Evolutionary conservation across 2,329 filamentous ascomycete genomes (phyloP).

Genomic region (Stagonosporopsis chrysanthemi): DNA sequence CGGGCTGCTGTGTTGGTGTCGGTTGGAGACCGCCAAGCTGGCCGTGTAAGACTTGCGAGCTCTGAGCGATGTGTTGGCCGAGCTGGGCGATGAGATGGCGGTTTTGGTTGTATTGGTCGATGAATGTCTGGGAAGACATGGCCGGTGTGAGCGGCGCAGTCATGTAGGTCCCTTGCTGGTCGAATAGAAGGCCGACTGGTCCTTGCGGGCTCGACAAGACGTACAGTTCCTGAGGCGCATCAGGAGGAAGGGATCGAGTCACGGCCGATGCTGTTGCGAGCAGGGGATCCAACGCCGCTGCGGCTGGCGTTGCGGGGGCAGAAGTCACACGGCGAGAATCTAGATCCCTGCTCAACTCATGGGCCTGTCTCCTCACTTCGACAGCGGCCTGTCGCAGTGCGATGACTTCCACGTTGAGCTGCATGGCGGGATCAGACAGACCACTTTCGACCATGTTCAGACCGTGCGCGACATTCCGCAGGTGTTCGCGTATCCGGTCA

Average conservation of each 20-base stretch:
- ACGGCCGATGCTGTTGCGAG: slow-evolving; percentile 11
- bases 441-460: slow-evolving; percentile 40
- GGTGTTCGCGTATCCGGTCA: slow-evolving; percentile 36
- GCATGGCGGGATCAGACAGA: slow-evolving; percentile 37
- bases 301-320: slow-evolving; percentile 1
- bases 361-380: slow-evolving; percentile 37
- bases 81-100: slow-evolving; percentile 42
- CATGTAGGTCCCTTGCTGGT: slow-evolving; percentile 46
- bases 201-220: slow-evolving; percentile 48
- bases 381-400: slow-evolving; percentile 39
- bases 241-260: slow-evolving; percentile 22
- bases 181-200: slow-evolving; percentile 46
- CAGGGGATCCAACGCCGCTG: slow-evolving; percentile 12
- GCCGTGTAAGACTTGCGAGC: slow-evolving; percentile 23
- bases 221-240: slow-evolving; percentile 41
- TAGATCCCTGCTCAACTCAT: slow-evolving; percentile 32
- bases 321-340: slow-evolving; percentile 24
- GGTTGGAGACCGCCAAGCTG: slow-evolving; percentile 29
- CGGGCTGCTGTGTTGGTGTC: slow-evolving; percentile 27
- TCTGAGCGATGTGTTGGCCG: slow-evolving; percentile 41
- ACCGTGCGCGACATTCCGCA: slow-evolving; percentile 32
- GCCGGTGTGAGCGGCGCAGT: slow-evolving; percentile 41
- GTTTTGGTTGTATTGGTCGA: slow-evolving; percentile 44
- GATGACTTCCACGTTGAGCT: slow-evolving; percentile 39
- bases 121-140: slow-evolving; percentile 41